A percentile compares a stretch with the other conserved stretches of the same genome.
Evolutionary conservation across 2,329 filamentous ascomycete species (phyloP).

Genomic region (Curvularia sp.): DNA sequence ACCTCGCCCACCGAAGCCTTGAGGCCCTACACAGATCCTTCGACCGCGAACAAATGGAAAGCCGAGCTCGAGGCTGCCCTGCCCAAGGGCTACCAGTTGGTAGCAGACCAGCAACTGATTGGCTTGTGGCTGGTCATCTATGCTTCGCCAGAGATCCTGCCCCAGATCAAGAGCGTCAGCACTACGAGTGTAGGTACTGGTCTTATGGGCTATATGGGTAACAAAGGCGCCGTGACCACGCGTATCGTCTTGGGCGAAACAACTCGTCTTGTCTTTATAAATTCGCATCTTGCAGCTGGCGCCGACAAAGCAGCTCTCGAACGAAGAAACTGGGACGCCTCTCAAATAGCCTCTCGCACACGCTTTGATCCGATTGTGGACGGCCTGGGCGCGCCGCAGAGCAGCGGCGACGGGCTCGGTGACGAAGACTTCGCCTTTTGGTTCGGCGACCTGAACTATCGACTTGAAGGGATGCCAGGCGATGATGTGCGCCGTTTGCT

Average conservation of each 20-base stretch:
- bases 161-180: slow-evolving; percentile 80
- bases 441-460: slow-evolving; percentile 96
- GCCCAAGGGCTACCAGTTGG: slow-evolving; percentile 75
- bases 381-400: slow-evolving; percentile 66
- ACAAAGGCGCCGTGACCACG: slow-evolving; percentile 88
- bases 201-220: slow-evolving; percentile 90
- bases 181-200: slow-evolving; percentile 87
- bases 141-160: slow-evolving; percentile 76
- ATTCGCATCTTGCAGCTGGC: slow-evolving; percentile 89
- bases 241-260: slow-evolving; percentile 88
- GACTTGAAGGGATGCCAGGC: slow-evolving; percentile 84
- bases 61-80: slow-evolving; percentile 74
- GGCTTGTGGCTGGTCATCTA: slow-evolving; percentile 86
- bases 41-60: slow-evolving; percentile 79
- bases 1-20: slow-evolving; percentile 80
- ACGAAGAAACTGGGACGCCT: slow-evolving; percentile 86
- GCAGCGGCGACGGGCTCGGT: slow-evolving; percentile 72
- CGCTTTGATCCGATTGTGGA: slow-evolving; percentile 77
- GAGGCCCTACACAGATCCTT: slow-evolving; percentile 75
- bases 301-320: slow-evolving; percentile 79
- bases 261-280: slow-evolving; percentile 86
- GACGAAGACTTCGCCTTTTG: slow-evolving; percentile 95
- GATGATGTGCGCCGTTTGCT: slow-evolving; percentile 88
- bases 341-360: slow-evolving; percentile 76
- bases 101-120: slow-evolving; percentile 84